A percentile compares a stretch with the other conserved stretches of the same genome.
These are phyloP conservation scores for Amanita phalloides DNA, from an alignment of 768 basidiomycete species.

Conservation along the genomic window DNA sequence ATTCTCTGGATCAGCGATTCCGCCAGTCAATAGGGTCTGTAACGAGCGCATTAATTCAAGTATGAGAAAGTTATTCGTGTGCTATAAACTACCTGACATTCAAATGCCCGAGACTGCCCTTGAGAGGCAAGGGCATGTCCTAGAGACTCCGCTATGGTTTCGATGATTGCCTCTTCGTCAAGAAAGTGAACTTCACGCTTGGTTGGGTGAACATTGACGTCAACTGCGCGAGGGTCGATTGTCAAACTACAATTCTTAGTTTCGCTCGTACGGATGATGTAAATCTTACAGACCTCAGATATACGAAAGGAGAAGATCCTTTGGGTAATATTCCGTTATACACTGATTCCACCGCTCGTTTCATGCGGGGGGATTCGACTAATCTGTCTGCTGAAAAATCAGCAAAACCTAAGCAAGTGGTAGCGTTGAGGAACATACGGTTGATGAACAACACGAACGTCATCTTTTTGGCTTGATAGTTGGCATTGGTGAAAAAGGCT, in stretches of 20 bases:
- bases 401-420: neutral
- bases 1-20: conserved; percentile 22
- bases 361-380: conserved; percentile 83
- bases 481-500: conserved; percentile 74
- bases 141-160: conserved; percentile 62
- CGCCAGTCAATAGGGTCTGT: conserved; percentile 55
- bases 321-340: conserved; percentile 85
- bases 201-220: conserved; percentile 97
- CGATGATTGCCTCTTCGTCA: conserved; percentile 80
- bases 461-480: conserved; percentile 82
- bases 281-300: conserved; percentile 59
- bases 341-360: conserved; percentile 76
- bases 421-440: conserved; percentile 36
- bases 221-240: conserved; percentile 80
- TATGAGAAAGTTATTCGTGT: neutral
- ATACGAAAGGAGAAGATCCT: conserved; percentile 84
- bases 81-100: conserved; percentile 47
- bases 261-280: neutral
- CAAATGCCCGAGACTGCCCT: conserved; percentile 57
- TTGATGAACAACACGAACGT: conserved; percentile 91
- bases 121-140: conserved; percentile 54
- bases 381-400: conserved; percentile 55
- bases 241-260: conserved; percentile 40
- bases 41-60: neutral
- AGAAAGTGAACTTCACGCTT: conserved; percentile 95